Conservation (phyloP, 345 rosid genomes). For the Dipteronia dyeriana region DNA sequence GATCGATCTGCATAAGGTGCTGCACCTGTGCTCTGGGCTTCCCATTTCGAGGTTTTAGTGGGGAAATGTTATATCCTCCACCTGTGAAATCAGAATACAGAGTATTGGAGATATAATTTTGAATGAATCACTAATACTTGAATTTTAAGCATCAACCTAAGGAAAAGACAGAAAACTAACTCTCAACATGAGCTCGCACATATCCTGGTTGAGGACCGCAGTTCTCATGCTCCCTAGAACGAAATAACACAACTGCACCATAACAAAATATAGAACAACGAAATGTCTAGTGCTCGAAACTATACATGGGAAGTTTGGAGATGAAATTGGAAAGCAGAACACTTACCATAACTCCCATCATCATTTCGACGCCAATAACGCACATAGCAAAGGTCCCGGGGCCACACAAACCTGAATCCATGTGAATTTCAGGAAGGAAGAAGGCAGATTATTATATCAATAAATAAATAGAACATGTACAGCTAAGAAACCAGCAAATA, state of each 20-base stretch:
- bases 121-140: slow-evolving; percentile 6
- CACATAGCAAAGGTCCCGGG: slow-evolving; percentile 99
- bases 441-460: slow-evolving; percentile 4
- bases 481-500: background rate
- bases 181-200: slow-evolving; percentile 97
- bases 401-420: slow-evolving; percentile 88
- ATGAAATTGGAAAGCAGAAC: slow-evolving; percentile 16
- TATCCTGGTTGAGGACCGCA: slow-evolving; percentile 91
- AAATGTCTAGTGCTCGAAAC: slow-evolving; percentile 22
- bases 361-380: slow-evolving; percentile 99
- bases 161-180: slow-evolving; percentile 43
- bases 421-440: slow-evolving; percentile 14
- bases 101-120: background rate
- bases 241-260: slow-evolving; percentile 89
- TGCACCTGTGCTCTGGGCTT: slow-evolving; percentile 91
- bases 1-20: slow-evolving; percentile 95
- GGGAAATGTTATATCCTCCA: slow-evolving; percentile 95
- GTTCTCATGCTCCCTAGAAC: slow-evolving; percentile 94
- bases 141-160: slow-evolving; percentile 16
- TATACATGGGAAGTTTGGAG: slow-evolving; percentile 15
- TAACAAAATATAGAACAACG: slow-evolving; percentile 22
- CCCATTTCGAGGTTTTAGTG: slow-evolving; percentile 81
- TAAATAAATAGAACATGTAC: background rate
- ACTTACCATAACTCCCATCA: slow-evolving; percentile 95
- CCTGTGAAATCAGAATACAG: slow-evolving; percentile 49